phyloP scores from a whole-genome alignment of 495 filamentous ascomycete genomes.

The Talaromyces ruber region DNA sequence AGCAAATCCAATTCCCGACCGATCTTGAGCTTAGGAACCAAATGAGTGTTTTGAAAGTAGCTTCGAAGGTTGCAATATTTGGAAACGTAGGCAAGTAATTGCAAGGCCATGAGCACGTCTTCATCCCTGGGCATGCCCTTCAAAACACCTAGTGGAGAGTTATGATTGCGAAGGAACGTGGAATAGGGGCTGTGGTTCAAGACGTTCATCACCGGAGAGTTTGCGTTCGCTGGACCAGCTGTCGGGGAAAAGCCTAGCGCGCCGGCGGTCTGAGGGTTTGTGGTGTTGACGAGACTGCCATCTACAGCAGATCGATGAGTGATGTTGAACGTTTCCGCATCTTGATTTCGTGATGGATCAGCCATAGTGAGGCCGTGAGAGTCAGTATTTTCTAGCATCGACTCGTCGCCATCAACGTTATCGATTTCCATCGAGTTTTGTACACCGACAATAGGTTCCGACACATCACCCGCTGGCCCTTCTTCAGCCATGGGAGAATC shows the following conservation, averaged over 20 bases:
- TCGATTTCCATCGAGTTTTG: constrained; percentile 71
- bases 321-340: constrained; percentile 89
- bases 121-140: constrained; percentile 92
- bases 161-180: constrained; percentile 66
- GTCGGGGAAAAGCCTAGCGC: constrained; percentile 70
- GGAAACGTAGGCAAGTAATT: constrained; percentile 93
- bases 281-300: constrained; percentile 72
- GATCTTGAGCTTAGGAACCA: constrained; percentile 88
- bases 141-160: constrained; percentile 59
- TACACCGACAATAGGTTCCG: constrained; percentile 70
- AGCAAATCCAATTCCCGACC: constrained; percentile 72
- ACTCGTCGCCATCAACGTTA: constrained; percentile 64
- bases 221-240: constrained; percentile 59
- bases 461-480: constrained; percentile 54
- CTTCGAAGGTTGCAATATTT: constrained; percentile 95
- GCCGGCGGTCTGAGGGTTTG: constrained; percentile 46
- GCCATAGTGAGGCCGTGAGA: constrained; percentile 66
- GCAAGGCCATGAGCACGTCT: constrained; percentile 96
- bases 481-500: constrained; percentile 62
- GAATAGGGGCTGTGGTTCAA: constrained; percentile 62
- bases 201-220: constrained; percentile 61
- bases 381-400: constrained; percentile 66
- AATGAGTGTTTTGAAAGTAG: constrained; percentile 91
- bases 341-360: constrained; percentile 73
- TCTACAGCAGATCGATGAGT: constrained; percentile 84